Conservation (phyloP, 495 filamentous ascomycete genomes). For the Emericellopsis terricola region DNA sequence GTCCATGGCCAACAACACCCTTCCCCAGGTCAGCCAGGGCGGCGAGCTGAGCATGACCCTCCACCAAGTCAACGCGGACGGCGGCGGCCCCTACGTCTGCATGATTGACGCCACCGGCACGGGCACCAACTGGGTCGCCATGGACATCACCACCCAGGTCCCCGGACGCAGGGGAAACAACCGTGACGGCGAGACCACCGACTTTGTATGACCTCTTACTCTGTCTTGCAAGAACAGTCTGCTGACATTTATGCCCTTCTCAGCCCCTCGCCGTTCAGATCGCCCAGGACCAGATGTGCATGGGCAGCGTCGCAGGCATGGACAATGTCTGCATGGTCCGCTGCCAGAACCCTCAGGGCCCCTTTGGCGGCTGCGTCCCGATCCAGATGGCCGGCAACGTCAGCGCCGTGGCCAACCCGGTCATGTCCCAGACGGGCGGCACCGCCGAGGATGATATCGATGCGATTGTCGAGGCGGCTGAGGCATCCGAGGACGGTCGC, state of each 20-base stretch:
- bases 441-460: too few relatives aligned
- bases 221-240: too few relatives aligned
- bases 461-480: too few relatives aligned
- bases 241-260: too few relatives aligned
- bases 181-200: constrained; percentile 17
- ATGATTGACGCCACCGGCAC: constrained; percentile 31
- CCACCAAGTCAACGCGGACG: constrained; percentile 32
- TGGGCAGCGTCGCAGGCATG: constrained; percentile 32
- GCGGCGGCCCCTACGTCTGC: constrained; percentile 26
- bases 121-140: constrained; percentile 21
- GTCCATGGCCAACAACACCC: constrained; percentile 21
- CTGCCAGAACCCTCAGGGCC: constrained; percentile 30
- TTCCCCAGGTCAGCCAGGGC: constrained; percentile 29
- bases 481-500: too few relatives aligned
- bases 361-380: constrained; percentile 34
- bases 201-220: constrained; percentile 26
- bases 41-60: constrained; percentile 32
- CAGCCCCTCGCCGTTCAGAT: too few relatives aligned
- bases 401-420: not conserved
- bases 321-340: constrained; percentile 33
- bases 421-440: too few relatives aligned
- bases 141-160: constrained; percentile 17
- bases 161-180: constrained; percentile 10
- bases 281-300: constrained; percentile 25
- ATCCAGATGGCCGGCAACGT: constrained; percentile 23